A percentile compares a stretch with the other conserved stretches of the same genome.
These are phyloP conservation scores for Sungouiella thailandica DNA, from an alignment of 805 yeast species.

Conservation along the genomic window DNA sequence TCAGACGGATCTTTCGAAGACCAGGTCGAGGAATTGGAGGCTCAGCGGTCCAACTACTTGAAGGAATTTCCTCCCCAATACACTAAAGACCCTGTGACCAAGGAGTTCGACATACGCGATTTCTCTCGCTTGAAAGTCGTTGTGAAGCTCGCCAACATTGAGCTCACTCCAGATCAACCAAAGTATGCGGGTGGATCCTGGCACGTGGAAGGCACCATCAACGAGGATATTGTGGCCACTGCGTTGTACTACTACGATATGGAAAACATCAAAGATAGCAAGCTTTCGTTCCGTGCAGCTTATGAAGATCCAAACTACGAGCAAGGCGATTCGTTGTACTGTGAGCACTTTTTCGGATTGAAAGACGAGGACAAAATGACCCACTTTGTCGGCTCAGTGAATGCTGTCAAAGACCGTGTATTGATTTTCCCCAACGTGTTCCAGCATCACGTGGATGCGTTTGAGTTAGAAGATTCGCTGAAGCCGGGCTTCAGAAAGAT, in stretches of 20 bases:
- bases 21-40: constrained; percentile 6
- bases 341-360: constrained; percentile 24
- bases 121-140: constrained; percentile 30
- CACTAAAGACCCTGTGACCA: constrained; percentile 1
- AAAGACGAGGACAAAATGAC: constrained; percentile 24
- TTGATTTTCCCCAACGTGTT: constrained; percentile 34
- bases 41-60: constrained; percentile 1
- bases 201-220: constrained; percentile 40
- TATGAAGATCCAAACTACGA: constrained; percentile 31
- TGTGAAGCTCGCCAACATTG: constrained; percentile 37
- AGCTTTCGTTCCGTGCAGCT: constrained; percentile 24
- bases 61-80: constrained; percentile 5
- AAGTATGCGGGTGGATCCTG: constrained; percentile 36
- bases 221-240: constrained; percentile 40
- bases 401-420: constrained; percentile 21
- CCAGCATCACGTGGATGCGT: constrained; percentile 38
- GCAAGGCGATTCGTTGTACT: constrained; percentile 25
- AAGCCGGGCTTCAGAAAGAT: constrained; percentile 36
- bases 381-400: constrained; percentile 21
- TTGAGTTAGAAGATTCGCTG: constrained; percentile 29
- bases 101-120: neutral
- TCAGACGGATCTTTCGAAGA: constrained; percentile 9
- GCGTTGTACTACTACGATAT: constrained; percentile 36
- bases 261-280: constrained; percentile 34
- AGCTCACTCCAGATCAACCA: constrained; percentile 37